Evolutionary conservation across 2,329 filamentous ascomycete genomes (phyloP), one percentile per base, ranked within the genome.

Genomic region (Endothia cerciana): DNA sequence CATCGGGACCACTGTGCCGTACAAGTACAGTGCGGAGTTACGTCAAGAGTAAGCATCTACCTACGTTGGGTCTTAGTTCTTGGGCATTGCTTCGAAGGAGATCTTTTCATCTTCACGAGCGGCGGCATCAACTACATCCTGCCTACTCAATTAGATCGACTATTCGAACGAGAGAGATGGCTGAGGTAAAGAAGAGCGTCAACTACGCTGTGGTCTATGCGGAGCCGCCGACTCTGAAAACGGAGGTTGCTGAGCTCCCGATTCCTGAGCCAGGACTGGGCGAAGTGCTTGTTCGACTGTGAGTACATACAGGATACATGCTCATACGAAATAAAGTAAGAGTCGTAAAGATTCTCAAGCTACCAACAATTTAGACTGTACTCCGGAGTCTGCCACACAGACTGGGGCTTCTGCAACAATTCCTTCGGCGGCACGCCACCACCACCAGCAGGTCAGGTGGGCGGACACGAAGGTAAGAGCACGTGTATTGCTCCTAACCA

Each of bases 391-490:
- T 61, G 59, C 33, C 45, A 61, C 45, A 40, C 59, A 25, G 59
- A 61, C n/a, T 28, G 45, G 59, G 30, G 43, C 33, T 61, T 61
- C 15, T 61, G 59, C 59, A 61, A 43, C 30, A 61, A 61, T 19
- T 38, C 59, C 8, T 61, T 40, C n/a, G n/a, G 3, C 45, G 30
- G 33, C 33, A 4, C 15, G n/a, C 59, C 45, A 15, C 59, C 45
- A 5, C 40, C 17, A 17, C 30, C 30, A 61, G 45, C 59, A 7
- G 59, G 43, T 13, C 59, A 61, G 36, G 30, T 61, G 3, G 59
- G 59, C 4, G 59, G 59, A 22, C 59, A 61, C 33, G 59, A 61
- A 51, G 59, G 59, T 61, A 15, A 19, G 59, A 10, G 19, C 4
- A 28, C 28, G 4, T 13, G 6, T 22, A 25, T 13, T 25, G 25